A percentile compares a stretch with the other conserved stretches of the same genome.
These are phyloP conservation scores for Chimonanthus praecox DNA, from an alignment of 164 flowering plant species.

Conservation along the genomic window DNA sequence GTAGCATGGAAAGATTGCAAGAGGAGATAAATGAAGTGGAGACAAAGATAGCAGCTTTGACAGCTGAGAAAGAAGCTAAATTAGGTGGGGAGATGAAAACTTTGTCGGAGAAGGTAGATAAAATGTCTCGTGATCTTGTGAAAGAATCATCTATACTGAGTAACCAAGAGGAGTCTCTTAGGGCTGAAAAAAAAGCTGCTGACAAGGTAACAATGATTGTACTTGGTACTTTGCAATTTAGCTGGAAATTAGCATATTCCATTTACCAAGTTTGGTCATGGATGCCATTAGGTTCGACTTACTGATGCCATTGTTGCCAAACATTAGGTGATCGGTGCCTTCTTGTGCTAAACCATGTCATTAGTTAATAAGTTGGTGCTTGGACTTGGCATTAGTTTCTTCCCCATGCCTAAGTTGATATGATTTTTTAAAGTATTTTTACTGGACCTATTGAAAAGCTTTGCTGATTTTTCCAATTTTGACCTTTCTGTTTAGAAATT, in stretches of 20 bases:
- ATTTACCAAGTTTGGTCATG: background rate
- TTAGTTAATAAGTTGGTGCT: background rate
- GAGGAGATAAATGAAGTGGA: constrained; percentile 68
- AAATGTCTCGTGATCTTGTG: constrained; percentile 71
- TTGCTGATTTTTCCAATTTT: no score
- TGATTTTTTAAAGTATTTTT: no score
- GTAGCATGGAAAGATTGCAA: constrained; percentile 22
- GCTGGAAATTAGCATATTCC: background rate
- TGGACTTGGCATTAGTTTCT: background rate
- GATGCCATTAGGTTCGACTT: background rate
- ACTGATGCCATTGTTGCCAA: background rate
- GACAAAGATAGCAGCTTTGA: constrained; percentile 41
- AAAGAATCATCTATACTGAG: constrained; percentile 59
- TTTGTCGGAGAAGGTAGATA: constrained; percentile 73
- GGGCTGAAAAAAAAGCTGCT: constrained; percentile 53
- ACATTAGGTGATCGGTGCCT: background rate
- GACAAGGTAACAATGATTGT: constrained; percentile 45
- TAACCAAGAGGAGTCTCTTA: constrained; percentile 73
- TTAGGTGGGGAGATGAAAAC: constrained; percentile 83
- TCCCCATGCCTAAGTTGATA: background rate
- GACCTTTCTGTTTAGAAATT: background rate
- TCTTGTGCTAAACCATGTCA: background rate
- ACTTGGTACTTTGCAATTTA: background rate
- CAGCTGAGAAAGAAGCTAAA: constrained; percentile 72
- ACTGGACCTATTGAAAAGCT: no score